Evolutionary conservation across 768 basidiomycete genomes (phyloP), one percentile per base, ranked within the genome.

Genomic region (Lentinula aciculospora): DNA sequence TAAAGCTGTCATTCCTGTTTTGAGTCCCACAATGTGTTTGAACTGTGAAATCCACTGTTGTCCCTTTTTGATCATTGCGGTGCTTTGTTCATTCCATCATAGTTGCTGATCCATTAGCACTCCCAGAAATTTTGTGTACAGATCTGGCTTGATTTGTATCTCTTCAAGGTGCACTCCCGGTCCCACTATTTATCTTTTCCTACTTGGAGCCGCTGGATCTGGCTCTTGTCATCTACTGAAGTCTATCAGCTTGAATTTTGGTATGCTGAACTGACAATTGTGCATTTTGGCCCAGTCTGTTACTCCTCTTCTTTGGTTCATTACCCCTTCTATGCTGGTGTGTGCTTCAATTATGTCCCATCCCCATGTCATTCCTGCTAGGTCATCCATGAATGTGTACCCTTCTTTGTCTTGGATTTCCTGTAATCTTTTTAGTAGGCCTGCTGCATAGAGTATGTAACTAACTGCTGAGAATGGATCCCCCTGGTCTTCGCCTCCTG

Each of bases 371-470:
- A 58, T 15, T 4, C 28, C 21, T n/a, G 55, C 57, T 13, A 56
- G 28, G 53, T 67, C 63, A 36, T 68, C 66, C 12, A 67, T 60
- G 48, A 61, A 65, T 9, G 53, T 65, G 3, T 54, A 5, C 1
- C 46, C 49, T 0, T 59, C 53, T 6, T 45, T 13, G 45, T 57
- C 46, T 10, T 49, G 6, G 10, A 54, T 15, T 34, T 34, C 28
- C 50, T 58, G 12, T 56, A 37, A 31, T 63, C 58, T 55, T 62
- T 64, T 36, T 69, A n/a, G n/a, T n/a, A n/a, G n/a, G n/a, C n/a
- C n/a, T n/a, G n/a, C n/a, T n/a, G n/a, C n/a, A n/a, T n/a, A 68
- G 39, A 68, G 60, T 4, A 64, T 58, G 55, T 68, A 72, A 1
- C 66, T 48, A 1, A 67, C 62, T 40, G 56, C 58, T 1, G 68